Evolutionary conservation across 176 grass and related monocot genomes (phyloP).

Genomic region (Oryza brachyantha): DNA sequence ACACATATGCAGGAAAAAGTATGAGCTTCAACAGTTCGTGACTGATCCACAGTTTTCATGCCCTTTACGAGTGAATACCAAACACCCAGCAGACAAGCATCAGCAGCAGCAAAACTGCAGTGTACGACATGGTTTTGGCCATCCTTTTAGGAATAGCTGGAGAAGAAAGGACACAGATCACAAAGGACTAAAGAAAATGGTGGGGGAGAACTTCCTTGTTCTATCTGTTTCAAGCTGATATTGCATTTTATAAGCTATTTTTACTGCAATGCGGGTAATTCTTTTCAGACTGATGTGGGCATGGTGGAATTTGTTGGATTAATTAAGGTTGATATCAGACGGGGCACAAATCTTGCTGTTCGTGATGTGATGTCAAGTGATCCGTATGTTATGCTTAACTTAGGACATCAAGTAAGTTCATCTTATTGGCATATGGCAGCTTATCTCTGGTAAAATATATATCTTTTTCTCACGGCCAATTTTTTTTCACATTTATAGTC

Average conservation of each 20-base stretch:
- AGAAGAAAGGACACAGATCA: constrained; percentile 70
- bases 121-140: constrained; percentile 45
- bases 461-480: not conserved
- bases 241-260: not conserved
- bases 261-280: not conserved
- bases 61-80: constrained; percentile 37
- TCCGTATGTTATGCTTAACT: constrained; percentile 87
- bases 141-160: constrained; percentile 85
- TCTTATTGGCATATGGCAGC: not conserved
- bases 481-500: constrained; percentile 52
- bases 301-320: constrained; percentile 98
- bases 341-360: constrained; percentile 77
- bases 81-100: constrained; percentile 49
- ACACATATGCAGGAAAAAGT: constrained; percentile 74
- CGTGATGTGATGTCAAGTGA: constrained; percentile 95
- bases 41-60: constrained; percentile 54
- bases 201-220: not conserved
- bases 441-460: not conserved
- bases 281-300: constrained; percentile 67
- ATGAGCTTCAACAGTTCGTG: constrained; percentile 80
- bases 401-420: constrained; percentile 81
- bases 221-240: not conserved
- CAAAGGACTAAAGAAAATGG: constrained; percentile 78
- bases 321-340: constrained; percentile 83
- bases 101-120: constrained; percentile 47